Percentiles rank a stretch among this genome's conserved stretches.
Evolutionary conservation across 768 basidiomycete species (phyloP).

Genomic region (Amanita pallidorosea): DNA sequence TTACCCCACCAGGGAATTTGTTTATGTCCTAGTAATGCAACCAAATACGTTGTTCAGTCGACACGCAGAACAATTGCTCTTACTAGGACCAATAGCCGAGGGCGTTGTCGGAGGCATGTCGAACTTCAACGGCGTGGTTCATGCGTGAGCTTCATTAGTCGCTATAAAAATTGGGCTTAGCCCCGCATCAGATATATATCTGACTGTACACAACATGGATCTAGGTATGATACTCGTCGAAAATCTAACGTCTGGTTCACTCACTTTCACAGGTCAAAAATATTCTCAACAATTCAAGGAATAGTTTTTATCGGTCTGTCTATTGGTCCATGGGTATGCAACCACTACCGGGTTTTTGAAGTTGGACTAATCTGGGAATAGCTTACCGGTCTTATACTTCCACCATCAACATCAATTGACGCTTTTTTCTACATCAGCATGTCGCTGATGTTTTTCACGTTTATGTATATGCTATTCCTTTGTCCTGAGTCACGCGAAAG

Average conservation of each 20-base stretch:
- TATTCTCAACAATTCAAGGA: conserved; percentile 61
- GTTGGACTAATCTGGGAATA: conserved; percentile 13
- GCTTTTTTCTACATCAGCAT: conserved; percentile 36
- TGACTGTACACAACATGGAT: conserved; percentile 42
- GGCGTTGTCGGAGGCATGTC: conserved; percentile 68
- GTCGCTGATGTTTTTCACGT: conserved; percentile 22
- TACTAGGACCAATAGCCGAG: conserved; percentile 71
- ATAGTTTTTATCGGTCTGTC: conserved; percentile 72
- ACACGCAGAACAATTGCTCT: conserved; percentile 61
- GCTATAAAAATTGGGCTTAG: conserved; percentile 9
- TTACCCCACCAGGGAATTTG: conserved; percentile 47
- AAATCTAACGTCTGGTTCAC: neutral
- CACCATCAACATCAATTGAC: conserved; percentile 45
- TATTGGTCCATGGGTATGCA: conserved; percentile 62
- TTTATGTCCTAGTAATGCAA: conserved; percentile 70
- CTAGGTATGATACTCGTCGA: conserved; percentile 20
- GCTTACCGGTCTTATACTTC: conserved; percentile 44
- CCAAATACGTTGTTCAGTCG: conserved; percentile 32
- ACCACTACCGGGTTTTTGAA: neutral
- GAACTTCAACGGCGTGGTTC: conserved; percentile 54
- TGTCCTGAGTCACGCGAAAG: conserved; percentile 44
- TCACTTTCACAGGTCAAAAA: conserved; percentile 25
- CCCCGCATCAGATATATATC: conserved; percentile 38
- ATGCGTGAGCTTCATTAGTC: conserved; percentile 37
- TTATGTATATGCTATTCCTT: conserved; percentile 30